Conservation (phyloP, 2,329 filamentous ascomycete genomes). For the Chrysoporthe deuterocubensis region DNA sequence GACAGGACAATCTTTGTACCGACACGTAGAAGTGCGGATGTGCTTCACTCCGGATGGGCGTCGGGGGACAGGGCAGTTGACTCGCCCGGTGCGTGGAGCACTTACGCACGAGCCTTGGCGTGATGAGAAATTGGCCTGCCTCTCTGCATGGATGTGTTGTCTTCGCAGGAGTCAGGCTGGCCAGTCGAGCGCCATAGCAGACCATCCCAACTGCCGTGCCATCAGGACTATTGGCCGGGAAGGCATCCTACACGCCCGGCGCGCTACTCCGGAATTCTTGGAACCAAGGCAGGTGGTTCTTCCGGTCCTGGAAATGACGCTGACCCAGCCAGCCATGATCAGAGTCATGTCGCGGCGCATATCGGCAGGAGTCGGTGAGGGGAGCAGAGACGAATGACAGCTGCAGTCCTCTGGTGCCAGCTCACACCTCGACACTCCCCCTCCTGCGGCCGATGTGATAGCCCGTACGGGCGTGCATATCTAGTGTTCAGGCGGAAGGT, state of each 20-base stretch:
- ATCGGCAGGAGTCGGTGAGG: background rate
- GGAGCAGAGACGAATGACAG: conserved; percentile 43
- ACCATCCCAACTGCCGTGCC: conserved; percentile 11
- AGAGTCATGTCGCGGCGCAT: background rate
- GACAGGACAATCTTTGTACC: background rate
- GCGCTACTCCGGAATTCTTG: conserved; percentile 34
- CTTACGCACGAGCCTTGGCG: conserved; percentile 21
- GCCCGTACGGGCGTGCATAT: conserved; percentile 34
- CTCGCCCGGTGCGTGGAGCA: conserved; percentile 23
- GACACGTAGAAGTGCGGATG: background rate
- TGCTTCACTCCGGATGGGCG: background rate
- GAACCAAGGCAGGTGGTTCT: background rate
- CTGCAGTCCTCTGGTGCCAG: conserved; percentile 47
- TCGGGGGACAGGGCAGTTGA: background rate
- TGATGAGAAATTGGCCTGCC: conserved; percentile 30
- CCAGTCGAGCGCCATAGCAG: conserved; percentile 21
- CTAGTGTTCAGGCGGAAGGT: conserved; percentile 21
- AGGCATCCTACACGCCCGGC: conserved; percentile 42
- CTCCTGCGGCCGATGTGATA: conserved; percentile 50
- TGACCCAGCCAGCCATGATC: conserved; percentile 4
- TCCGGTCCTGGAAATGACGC: conserved; percentile 13
- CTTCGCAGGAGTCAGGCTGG: conserved; percentile 44
- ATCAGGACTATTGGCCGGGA: conserved; percentile 49
- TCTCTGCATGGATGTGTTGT: conserved; percentile 47
- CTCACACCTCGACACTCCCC: conserved; percentile 45